Conservation (phyloP, 768 basidiomycete genomes). For the Mycena amicta region DNA sequence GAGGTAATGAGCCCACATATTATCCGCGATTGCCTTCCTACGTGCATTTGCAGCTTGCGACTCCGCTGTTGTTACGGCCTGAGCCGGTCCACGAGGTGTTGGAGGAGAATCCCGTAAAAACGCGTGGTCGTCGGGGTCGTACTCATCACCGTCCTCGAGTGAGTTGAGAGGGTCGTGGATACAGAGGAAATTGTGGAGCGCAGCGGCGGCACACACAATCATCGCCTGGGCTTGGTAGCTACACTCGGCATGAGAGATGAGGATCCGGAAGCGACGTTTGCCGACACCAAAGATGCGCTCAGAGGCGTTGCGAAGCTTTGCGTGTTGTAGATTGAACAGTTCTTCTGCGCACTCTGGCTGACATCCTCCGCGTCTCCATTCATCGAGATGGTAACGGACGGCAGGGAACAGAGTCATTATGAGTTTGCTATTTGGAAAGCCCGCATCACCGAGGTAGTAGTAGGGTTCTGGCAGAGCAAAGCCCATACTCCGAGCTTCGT, state of each 20-base stretch:
- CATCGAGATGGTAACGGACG: slow-evolving; percentile 32
- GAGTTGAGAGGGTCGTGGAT: slow-evolving; percentile 13
- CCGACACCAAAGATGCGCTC: slow-evolving; percentile 12
- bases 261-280: slow-evolving; percentile 5
- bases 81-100: background rate
- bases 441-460: slow-evolving; percentile 34
- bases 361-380: slow-evolving; percentile 25
- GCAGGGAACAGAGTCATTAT: slow-evolving; percentile 30
- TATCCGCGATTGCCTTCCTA: background rate
- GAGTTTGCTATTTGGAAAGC: slow-evolving; percentile 25
- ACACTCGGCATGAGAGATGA: slow-evolving; percentile 17
- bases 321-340: slow-evolving; percentile 29
- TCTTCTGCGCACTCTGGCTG: slow-evolving; percentile 25
- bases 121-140: slow-evolving; percentile 3
- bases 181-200: slow-evolving; percentile 28
- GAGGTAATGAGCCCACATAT: background rate
- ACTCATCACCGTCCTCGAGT: background rate
- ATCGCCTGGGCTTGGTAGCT: slow-evolving; percentile 18
- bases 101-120: background rate
- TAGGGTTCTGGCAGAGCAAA: slow-evolving; percentile 12
- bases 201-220: slow-evolving; percentile 20
- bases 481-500: slow-evolving; percentile 6
- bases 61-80: slow-evolving; percentile 7
- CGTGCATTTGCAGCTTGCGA: background rate
- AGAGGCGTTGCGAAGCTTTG: slow-evolving; percentile 6